These are phyloP conservation scores for Lactifluus piperatus DNA, from an alignment of 768 basidiomycete species.

Conservation along the genomic window DNA sequence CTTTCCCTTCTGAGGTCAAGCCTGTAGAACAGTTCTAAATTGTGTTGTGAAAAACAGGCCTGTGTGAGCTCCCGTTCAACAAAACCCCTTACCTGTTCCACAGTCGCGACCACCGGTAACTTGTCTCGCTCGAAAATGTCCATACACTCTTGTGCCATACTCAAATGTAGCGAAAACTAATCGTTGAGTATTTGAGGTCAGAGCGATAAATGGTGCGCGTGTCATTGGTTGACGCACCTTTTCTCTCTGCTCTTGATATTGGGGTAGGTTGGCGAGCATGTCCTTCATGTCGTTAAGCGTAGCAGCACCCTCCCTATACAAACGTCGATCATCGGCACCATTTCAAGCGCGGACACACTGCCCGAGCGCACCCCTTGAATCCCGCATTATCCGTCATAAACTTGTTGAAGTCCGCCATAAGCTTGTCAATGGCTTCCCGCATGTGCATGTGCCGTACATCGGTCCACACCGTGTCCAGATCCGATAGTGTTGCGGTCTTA, in stretches of 20 bases:
- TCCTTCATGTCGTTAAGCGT: slow-evolving; percentile 98
- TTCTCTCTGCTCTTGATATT: slow-evolving; percentile 92
- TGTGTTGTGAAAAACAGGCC: neutral
- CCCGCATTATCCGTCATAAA: slow-evolving; percentile 93
- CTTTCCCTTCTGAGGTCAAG: slow-evolving; percentile 81
- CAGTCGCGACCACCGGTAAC: slow-evolving; percentile 69
- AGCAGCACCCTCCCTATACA: slow-evolving; percentile 61
- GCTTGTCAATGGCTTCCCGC: slow-evolving; percentile 95
- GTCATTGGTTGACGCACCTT: slow-evolving; percentile 44
- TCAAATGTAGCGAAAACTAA: slow-evolving; percentile 92
- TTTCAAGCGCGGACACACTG: neutral
- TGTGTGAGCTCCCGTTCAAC: neutral
- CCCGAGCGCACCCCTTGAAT: slow-evolving; percentile 67
- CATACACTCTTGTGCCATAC: slow-evolving; percentile 99
- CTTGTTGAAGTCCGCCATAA: slow-evolving; percentile 93
- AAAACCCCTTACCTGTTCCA: slow-evolving; percentile 73
- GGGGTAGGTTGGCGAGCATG: slow-evolving; percentile 91
- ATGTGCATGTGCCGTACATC: slow-evolving; percentile 96
- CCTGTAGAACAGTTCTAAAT: slow-evolving; percentile 91
- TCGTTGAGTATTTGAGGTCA: neutral
- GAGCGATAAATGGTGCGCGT: neutral
- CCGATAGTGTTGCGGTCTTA: slow-evolving; percentile 78
- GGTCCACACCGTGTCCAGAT: slow-evolving; percentile 85
- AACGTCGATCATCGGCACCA: neutral
- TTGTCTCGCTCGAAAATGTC: slow-evolving; percentile 82